Base-by-base conservation (phyloP, 2,329 filamentous ascomycete genomes). In the Monilinia vaccinii-corymbosi region DNA sequence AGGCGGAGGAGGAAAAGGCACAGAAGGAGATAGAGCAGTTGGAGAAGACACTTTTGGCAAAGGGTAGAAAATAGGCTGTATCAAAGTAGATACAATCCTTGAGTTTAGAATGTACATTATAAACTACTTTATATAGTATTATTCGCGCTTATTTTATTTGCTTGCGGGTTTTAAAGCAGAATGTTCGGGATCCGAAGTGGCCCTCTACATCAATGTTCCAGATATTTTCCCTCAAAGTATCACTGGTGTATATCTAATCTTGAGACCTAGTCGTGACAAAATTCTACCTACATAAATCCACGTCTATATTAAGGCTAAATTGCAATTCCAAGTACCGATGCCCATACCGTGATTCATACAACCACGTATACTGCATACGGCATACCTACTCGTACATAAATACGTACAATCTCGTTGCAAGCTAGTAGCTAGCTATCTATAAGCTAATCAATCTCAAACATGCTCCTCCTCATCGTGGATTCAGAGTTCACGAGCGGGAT, bases 21-120 rank as follows among this genome's bases (percentile, higher is more conserved):
- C 73, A 76, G 21, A 69, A 77, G 38, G 79, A 80, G 63, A 80
- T 72, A 46, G 80, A 76, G 46, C 82, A 81, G 71, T 80, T 85
- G 67, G 83, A 86, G 76, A 75, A 76, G 65, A 80, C 80, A 72
- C 70, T 85, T 25, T 76, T 78, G 67, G 80, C 23, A 8, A 55
- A 44, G 34, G 23, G 16, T 52, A 51, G 48, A 51, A 31, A 14
- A 56, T 56, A 16, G 25, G 21, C 18, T 1, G 14, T 28, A 21
- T 28, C 9, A 36, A 46, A 48, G n/a, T 56, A 46, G 53, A 56
- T 34, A 31, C 8, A 13, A 36, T 36, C 25, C n/a, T 18, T 25
- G 11, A 18, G 56, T 28, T 28, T 52, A 51, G 56, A 50, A 25
- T 36, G 38, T 50, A 42, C n/a, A 55, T 55, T 44, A 55, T 55